These are phyloP conservation scores for Peniophora sp. DNA, from an alignment of 1,284 basidiomycete genomes.

Conservation along the genomic window DNA sequence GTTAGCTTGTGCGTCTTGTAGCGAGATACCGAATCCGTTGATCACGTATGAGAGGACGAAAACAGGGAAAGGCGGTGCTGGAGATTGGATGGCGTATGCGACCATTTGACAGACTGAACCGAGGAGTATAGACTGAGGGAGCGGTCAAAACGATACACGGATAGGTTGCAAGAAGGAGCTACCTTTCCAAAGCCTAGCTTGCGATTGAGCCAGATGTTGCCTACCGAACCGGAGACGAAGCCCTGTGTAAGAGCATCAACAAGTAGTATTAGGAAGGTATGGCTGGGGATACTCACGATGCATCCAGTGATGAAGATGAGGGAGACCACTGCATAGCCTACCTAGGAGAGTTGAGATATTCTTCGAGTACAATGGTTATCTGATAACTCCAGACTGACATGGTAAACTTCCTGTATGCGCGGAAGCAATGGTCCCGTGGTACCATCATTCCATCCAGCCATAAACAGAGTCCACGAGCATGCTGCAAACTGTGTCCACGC, in stretches of 20 bases:
- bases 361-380: too few relatives aligned
- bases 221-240: conserved; percentile 35
- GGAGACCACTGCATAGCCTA: conserved; percentile 38
- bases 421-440: conserved; percentile 54
- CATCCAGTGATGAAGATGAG: conserved; percentile 50
- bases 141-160: neutral
- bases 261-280: neutral
- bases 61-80: conserved; percentile 55
- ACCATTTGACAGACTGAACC: conserved; percentile 28
- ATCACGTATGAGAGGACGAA: conserved; percentile 51
- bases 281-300: conserved; percentile 11
- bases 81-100: conserved; percentile 47
- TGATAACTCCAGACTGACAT: conserved; percentile 27
- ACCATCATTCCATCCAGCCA: conserved; percentile 57
- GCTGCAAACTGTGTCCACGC: conserved; percentile 28
- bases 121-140: conserved; percentile 15
- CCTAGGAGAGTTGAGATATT: conserved; percentile 16
- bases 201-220: conserved; percentile 43
- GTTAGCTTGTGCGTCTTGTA: conserved; percentile 47
- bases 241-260: conserved; percentile 29
- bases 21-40: conserved; percentile 55
- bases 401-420: conserved; percentile 44
- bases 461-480: conserved; percentile 32
- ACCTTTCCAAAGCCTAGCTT: conserved; percentile 52
- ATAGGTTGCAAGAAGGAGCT: conserved; percentile 5